phyloP scores from a whole-genome alignment of 352 stramenopile genomes.

The Phytopythium montanum region DNA sequence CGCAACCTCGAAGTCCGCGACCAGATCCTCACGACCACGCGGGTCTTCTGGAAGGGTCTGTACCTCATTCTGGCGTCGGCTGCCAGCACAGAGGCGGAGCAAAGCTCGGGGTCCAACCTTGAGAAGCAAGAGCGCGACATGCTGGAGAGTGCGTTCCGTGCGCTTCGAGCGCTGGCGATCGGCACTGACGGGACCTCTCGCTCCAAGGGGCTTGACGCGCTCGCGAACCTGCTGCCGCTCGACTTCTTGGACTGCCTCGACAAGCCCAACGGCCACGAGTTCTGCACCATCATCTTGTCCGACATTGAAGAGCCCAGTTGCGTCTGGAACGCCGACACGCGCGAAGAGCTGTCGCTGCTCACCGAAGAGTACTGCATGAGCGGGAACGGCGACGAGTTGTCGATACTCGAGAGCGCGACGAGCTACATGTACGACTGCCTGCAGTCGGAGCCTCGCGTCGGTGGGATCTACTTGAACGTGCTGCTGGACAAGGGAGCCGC shows the following conservation, averaged over 20 bases:
- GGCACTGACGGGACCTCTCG: slow-evolving; percentile 46
- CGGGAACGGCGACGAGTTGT: slow-evolving; percentile 42
- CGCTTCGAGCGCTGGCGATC: slow-evolving; percentile 55
- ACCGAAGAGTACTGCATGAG: slow-evolving; percentile 74
- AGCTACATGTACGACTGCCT: slow-evolving; percentile 84
- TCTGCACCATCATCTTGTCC: slow-evolving; percentile 62
- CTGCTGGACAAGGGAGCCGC: slow-evolving; percentile 52
- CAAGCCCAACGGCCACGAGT: slow-evolving; percentile 65
- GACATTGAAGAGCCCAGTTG: slow-evolving; percentile 74
- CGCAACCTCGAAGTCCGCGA: slow-evolving; percentile 45
- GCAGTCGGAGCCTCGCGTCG: slow-evolving; percentile 59
- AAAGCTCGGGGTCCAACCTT: slow-evolving; percentile 12
- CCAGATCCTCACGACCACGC: slow-evolving; percentile 58
- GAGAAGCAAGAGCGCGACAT: slow-evolving; percentile 70
- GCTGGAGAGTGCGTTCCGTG: slow-evolving; percentile 66
- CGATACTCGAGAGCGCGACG: slow-evolving; percentile 61
- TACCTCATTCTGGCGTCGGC: slow-evolving; percentile 73
- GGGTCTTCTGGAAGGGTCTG: slow-evolving; percentile 76
- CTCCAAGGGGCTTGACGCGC: slow-evolving; percentile 50
- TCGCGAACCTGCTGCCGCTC: slow-evolving; percentile 67
- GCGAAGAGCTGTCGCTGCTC: slow-evolving; percentile 61
- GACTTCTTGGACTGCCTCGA: slow-evolving; percentile 74
- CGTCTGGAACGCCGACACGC: slow-evolving; percentile 70
- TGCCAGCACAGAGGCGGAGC: slow-evolving; percentile 35
- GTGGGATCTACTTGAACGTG: slow-evolving; percentile 67